Percentiles rank a stretch among this genome's conserved stretches.
phyloP scores from a whole-genome alignment of 2,329 filamentous ascomycete species.

The Sporothrix inflata region DNA sequence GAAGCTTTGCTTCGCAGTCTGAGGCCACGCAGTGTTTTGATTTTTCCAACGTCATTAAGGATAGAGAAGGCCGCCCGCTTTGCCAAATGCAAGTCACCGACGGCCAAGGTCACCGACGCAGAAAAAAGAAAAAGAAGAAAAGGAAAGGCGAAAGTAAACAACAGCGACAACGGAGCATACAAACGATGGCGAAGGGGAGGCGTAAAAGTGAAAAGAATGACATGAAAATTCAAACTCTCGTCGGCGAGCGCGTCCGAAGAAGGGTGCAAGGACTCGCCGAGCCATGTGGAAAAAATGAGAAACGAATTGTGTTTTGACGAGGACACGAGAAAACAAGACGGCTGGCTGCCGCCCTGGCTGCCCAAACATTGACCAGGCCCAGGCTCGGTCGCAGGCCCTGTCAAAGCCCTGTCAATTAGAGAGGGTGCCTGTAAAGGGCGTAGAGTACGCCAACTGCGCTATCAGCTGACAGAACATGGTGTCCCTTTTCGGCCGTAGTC shows the following conservation, averaged over 20 bases:
- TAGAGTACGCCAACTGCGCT: background rate
- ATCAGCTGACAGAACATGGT: background rate
- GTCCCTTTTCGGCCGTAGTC: constrained; percentile 15
- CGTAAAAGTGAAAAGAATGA: background rate
- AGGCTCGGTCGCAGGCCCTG: background rate
- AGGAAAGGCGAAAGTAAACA: background rate
- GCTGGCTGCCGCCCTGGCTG: too few species aligned
- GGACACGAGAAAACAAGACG: background rate
- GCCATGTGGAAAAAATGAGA: constrained; percentile 8
- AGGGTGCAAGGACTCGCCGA: constrained; percentile 1
- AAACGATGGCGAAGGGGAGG: background rate
- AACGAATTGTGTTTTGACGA: background rate
- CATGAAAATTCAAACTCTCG: background rate
- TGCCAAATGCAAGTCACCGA: background rate
- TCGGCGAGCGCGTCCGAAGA: constrained; percentile 15
- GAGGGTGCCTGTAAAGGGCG: background rate
- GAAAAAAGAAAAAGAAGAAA: background rate
- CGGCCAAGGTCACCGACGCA: background rate
- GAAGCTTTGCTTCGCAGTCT: too few species aligned
- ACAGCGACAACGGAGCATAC: background rate
- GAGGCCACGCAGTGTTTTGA: background rate
- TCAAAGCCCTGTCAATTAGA: background rate
- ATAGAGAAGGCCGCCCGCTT: too few species aligned
- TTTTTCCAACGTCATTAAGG: background rate
- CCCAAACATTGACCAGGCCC: background rate